Evolutionary conservation across 2,329 filamentous ascomycete genomes (phyloP).

Genomic region (Waltergamsia citrina): DNA sequence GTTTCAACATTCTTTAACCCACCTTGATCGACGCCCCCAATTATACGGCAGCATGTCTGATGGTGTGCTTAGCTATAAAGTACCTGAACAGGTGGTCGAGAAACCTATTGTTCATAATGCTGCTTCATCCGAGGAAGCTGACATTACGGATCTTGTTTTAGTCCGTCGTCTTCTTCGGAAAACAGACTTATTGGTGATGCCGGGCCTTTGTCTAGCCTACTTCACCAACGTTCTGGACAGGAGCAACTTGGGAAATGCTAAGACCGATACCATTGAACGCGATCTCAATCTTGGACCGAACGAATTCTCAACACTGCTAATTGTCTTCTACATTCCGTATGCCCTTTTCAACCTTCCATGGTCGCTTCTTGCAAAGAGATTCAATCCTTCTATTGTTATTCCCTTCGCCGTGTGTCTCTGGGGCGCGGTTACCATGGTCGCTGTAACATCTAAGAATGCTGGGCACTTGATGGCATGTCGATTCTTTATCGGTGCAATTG

Average conservation of each 20-base stretch:
- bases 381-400: conserved; percentile 15
- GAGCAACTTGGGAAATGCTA: conserved; percentile 31
- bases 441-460: conserved; percentile 22
- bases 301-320: conserved; percentile 22
- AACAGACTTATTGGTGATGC: conserved; percentile 9
- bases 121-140: not conserved
- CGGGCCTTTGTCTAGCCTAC: conserved; percentile 5
- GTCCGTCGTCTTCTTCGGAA: conserved; percentile 7
- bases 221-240: conserved; percentile 8
- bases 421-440: conserved; percentile 13
- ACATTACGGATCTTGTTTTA: not conserved
- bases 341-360: conserved; percentile 14
- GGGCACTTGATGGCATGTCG: conserved; percentile 31
- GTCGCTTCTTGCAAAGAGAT: conserved; percentile 12
- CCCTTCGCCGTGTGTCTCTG: conserved; percentile 15
- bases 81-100: not conserved
- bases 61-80: not conserved
- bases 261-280: conserved; percentile 36
- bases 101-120: not conserved
- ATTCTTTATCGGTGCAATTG: conserved; percentile 25
- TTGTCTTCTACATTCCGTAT: conserved; percentile 22
- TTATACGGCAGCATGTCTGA: conserved; percentile 3
- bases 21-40: too few species aligned
- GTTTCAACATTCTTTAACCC: too few species aligned
- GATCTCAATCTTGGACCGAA: conserved; percentile 36